These are phyloP conservation scores for Aethionema arabicum DNA, from an alignment of 345 rosid genomes.

Conservation along the genomic window DNA sequence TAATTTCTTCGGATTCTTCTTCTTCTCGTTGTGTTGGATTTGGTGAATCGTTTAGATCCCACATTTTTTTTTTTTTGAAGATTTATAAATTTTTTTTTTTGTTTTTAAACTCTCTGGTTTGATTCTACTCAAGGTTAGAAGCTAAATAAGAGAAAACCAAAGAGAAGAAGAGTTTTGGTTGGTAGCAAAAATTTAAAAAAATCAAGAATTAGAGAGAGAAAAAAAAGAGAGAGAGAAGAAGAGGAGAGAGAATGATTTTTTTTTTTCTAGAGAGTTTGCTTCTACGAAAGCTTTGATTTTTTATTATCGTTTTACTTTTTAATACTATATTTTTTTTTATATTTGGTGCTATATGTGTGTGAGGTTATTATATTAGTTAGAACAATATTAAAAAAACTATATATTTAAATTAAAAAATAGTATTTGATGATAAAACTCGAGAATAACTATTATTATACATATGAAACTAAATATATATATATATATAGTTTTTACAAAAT, in stretches of 20 bases:
- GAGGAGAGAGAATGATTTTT: neutral
- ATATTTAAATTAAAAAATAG: too few relatives aligned
- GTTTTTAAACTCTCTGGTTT: slow-evolving; percentile 38
- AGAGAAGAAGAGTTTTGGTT: slow-evolving; percentile 29
- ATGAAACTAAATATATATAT: too few relatives aligned
- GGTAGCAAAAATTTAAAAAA: slow-evolving; percentile 15
- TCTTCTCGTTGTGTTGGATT: slow-evolving; percentile 45
- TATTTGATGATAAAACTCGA: too few relatives aligned
- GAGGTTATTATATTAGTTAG: too few relatives aligned
- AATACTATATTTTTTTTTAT: slow-evolving; percentile 23
- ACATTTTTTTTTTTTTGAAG: slow-evolving; percentile 41
- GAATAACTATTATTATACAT: too few relatives aligned
- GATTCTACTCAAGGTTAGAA: slow-evolving; percentile 41
- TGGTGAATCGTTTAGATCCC: slow-evolving; percentile 42
- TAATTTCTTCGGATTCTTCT: slow-evolving; percentile 54
- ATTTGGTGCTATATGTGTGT: too few relatives aligned
- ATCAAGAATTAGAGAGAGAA: neutral
- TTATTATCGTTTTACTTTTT: slow-evolving; percentile 30
- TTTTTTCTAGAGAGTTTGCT: slow-evolving; percentile 37
- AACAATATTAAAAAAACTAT: too few relatives aligned
- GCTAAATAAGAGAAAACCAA: slow-evolving; percentile 39
- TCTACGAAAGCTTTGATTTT: slow-evolving; percentile 49
- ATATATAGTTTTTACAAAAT: too few relatives aligned
- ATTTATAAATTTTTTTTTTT: slow-evolving; percentile 38
- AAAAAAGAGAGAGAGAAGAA: slow-evolving; percentile 10